phyloP scores from a whole-genome alignment of 2,329 filamentous ascomycete genomes.

The Chalaropsis ovoidea region DNA sequence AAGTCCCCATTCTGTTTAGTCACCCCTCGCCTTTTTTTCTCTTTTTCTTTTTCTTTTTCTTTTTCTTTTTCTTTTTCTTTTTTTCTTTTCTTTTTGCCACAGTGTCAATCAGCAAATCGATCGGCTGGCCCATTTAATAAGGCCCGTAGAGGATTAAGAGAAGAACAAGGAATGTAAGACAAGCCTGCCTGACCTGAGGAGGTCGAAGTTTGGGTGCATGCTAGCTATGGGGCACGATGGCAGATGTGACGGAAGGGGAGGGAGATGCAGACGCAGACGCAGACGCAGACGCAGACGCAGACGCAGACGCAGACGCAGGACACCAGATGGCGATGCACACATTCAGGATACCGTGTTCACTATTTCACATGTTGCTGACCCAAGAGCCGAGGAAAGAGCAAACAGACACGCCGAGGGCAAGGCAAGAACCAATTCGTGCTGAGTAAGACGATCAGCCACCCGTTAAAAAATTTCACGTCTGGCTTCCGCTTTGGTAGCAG shows the following conservation, averaged over 20 bases:
- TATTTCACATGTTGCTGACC: not conserved
- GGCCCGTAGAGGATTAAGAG: not conserved
- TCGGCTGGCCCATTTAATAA: not conserved
- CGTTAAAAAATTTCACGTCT: too few species aligned
- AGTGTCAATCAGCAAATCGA: not conserved
- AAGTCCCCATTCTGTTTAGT: too few species aligned
- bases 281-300: not conserved
- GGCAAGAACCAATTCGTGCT: too few species aligned
- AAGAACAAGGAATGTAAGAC: not conserved
- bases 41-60: not conserved
- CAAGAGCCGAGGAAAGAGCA: too few species aligned
- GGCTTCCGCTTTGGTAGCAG: too few species aligned
- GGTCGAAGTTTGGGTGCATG: too few species aligned
- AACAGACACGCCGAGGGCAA: too few species aligned
- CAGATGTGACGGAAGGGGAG: too few species aligned
- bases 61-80: too few species aligned
- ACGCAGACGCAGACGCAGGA: not conserved
- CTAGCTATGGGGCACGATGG: too few species aligned
- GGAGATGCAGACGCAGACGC: not conserved
- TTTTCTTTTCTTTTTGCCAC: not conserved
- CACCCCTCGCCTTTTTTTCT: not conserved
- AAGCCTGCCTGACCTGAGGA: not conserved
- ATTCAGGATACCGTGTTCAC: not conserved
- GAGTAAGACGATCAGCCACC: too few species aligned
- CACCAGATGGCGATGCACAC: too few species aligned